Evolutionary conservation across 2,329 filamentous ascomycete species (phyloP), one percentile per base, ranked within the genome.

Genomic region (Lasiodiplodia gonubiensis): DNA sequence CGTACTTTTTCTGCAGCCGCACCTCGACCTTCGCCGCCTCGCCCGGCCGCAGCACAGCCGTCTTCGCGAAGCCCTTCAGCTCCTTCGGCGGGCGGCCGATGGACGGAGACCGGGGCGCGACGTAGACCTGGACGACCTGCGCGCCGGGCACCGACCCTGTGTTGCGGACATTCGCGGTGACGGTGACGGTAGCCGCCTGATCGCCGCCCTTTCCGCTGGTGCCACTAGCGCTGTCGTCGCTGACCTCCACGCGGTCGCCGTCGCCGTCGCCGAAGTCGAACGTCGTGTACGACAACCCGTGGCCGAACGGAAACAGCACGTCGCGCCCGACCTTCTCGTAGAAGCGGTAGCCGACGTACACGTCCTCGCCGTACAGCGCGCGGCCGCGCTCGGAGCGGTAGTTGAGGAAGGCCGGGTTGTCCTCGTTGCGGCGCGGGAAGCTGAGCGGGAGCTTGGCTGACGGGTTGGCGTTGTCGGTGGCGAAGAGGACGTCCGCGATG

Each of bases 121-220:
- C 80, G 70, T 90, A 90, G n/a, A 89, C 76, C 79, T 90, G 88
- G 23, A 90, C 85, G 6, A 90, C 87, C 75, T 90, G 88, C 25
- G 84, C 81, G 12, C 87, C 88, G 66, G 86, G 84, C 2, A 81
- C 76, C 1, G 77, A 76, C 42, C 82, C 75, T 8, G 77, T 83
- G 74, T 90, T 90, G 48, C 80, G 86, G 30, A 90, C 82, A 25
- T 86, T 76, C n/a, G 82, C 76, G 4, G 14, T 46, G n/a, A 46
- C 12, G 11, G 18, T 35, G 2, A 61, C 14, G 3, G 37, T 67
- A 4, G n/a, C 64, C 14, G 7, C 18, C 2, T 46, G 18, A 2
- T 27, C 54, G 0, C 80, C 76, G 25, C 54, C 55, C 30, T 33
- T 12, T n/a, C 52, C 21, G 27, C 18, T 12, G n/a, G 52, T n/a